A percentile compares a stretch with the other conserved stretches of the same genome.
Conservation (phyloP, 2,329 filamentous ascomycete species). For the Aspergillus transmontanensis region DNA sequence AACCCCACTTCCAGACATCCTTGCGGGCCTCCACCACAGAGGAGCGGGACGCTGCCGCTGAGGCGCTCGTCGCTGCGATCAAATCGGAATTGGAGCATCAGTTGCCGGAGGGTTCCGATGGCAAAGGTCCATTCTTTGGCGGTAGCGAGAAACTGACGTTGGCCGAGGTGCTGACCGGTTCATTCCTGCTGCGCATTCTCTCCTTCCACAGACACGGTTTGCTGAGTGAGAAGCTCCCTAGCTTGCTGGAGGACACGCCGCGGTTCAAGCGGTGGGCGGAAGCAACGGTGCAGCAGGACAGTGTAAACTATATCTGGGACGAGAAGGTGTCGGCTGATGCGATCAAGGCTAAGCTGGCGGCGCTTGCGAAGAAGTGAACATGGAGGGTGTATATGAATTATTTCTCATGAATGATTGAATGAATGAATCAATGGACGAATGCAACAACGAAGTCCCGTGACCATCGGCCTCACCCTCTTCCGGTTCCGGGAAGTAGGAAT, state of each 20-base stretch:
- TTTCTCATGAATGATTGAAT: not conserved
- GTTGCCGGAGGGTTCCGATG: constrained; percentile 49
- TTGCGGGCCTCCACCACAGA: constrained; percentile 51
- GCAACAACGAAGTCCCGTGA: not conserved
- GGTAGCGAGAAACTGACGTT: constrained; percentile 67
- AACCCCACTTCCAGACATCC: constrained; percentile 50
- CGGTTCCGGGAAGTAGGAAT: not conserved
- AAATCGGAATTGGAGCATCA: constrained; percentile 75
- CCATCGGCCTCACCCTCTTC: not conserved
- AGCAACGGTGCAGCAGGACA: constrained; percentile 62
- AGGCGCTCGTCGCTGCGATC: constrained; percentile 58
- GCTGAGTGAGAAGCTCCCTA: constrained; percentile 52
- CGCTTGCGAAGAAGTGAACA: not conserved
- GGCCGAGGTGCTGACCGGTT: constrained; percentile 61
- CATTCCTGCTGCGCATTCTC: constrained; percentile 67
- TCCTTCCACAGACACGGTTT: constrained; percentile 54
- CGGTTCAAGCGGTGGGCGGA: constrained; percentile 69
- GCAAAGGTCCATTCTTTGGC: constrained; percentile 62
- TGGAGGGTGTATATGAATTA: not conserved
- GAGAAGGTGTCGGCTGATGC: constrained; percentile 51
- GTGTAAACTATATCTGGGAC: constrained; percentile 66
- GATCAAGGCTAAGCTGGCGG: constrained; percentile 47
- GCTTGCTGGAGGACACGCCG: constrained; percentile 59
- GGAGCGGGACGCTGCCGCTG: constrained; percentile 53
- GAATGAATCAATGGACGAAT: not conserved